Base-by-base conservation (phyloP, 2,329 filamentous ascomycete genomes). In the Diaporthe citriasiana region DNA sequence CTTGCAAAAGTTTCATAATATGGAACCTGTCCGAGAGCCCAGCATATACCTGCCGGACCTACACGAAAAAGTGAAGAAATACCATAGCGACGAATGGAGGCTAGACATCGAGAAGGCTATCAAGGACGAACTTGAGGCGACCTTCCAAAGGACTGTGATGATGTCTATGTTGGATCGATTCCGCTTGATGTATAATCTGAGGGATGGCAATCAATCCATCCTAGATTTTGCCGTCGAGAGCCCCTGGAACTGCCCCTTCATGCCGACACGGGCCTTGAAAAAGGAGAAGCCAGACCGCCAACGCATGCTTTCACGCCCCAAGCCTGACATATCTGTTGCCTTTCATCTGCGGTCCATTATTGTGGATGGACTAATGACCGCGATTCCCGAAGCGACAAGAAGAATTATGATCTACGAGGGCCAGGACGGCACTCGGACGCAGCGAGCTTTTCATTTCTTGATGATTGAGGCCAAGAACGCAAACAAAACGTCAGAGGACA, bases 81-180 rank as follows among this genome's bases (percentile, higher is more conserved):
- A 56, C 13, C 53, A 73, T 35, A 33, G 9, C 25, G 27, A 35
- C 17, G 59, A 51, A n/a, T 73, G 71, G 63, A n/a, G 57, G 33
- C 71, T 69, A 4, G 63, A 73, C 17, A 33, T 47, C 27, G 12
- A 42, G 9, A 73, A 69, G 33, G 35, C 50, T 30, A 55, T 10
- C 35, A 25, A 59, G 8, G 35, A 69, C 2, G 38, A 40, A 10
- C 38, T 47, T 30, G 71, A 73, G 40, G 50, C 63, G 45, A 56
- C 40, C 27, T 69, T 73, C 30, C 71, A 73, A 42, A 51, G 63
- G 19, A 73, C 53, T 4, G n/a, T 69, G 1, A 5, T 73, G 63
- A 73, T 73, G 33, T 73, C 71, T 4, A 73, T 73, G 71, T 68
- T 73, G 12, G 71, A 73, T 27, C 63, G 63, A 6, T 56, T 57